phyloP scores from a whole-genome alignment of 1,139 yeast species.

The Torulaspora pretoriensis region DNA sequence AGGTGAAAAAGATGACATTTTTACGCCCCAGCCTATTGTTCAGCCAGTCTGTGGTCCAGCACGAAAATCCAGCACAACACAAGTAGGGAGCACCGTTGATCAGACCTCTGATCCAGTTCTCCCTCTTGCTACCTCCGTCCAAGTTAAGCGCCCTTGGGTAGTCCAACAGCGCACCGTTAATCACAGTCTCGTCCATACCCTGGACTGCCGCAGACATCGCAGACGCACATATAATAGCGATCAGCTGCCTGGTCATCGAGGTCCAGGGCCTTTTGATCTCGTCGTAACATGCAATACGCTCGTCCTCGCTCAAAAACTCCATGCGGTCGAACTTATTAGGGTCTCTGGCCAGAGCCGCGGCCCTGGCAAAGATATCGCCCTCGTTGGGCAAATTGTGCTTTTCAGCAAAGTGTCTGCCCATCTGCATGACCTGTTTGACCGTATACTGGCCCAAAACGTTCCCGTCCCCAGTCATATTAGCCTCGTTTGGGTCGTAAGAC shows the following conservation, averaged over 20 bases:
- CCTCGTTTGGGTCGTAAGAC: neutral
- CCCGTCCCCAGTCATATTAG: constrained; percentile 5
- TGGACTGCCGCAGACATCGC: constrained; percentile 90
- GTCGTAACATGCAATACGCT: constrained; percentile 48
- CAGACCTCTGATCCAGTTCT: constrained; percentile 68
- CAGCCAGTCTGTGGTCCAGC: constrained; percentile 69
- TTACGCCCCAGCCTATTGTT: constrained; percentile 66
- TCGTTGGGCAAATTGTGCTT: constrained; percentile 52
- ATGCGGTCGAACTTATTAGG: constrained; percentile 59
- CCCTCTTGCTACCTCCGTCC: constrained; percentile 44
- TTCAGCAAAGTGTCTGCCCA: constrained; percentile 67
- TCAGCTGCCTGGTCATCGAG: constrained; percentile 49
- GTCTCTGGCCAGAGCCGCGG: constrained; percentile 70
- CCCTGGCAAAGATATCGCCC: constrained; percentile 61
- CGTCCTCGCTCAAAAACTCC: constrained; percentile 54
- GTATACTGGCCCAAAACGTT: constrained; percentile 63
- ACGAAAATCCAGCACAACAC: constrained; percentile 63
- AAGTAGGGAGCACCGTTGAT: constrained; percentile 80
- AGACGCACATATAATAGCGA: constrained; percentile 64
- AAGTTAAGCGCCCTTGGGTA: constrained; percentile 59
- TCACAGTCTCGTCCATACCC: constrained; percentile 89
- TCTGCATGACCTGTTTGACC: constrained; percentile 59
- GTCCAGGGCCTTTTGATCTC: constrained; percentile 54
- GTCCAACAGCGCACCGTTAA: constrained; percentile 76
- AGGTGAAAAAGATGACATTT: constrained; percentile 65